Base-by-base conservation (phyloP, 2,329 filamentous ascomycete genomes). In the Zymoseptoria passerinii region DNA sequence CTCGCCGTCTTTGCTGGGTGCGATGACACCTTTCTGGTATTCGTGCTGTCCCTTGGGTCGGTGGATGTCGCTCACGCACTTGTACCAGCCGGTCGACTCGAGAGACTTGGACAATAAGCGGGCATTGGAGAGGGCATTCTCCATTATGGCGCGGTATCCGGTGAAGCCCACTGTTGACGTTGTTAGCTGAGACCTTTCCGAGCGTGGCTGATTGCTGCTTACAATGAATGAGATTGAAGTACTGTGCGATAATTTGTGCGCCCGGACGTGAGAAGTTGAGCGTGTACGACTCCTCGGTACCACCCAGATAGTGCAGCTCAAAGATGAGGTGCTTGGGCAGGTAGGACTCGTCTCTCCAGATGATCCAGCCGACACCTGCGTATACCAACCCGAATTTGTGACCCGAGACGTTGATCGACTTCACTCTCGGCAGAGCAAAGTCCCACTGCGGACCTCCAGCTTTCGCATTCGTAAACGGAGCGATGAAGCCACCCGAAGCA, bases 261-360 rank as follows among this genome's bases (percentile, higher is more conserved):
- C 85, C 86, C 0, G 86, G 85, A 0, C 86, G 81, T 1, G 84
- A 88, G 74, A 89, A 89, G 73, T 89, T 89, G 19, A 89, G 77
- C 0, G 85, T 88, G 72, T 83, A 89, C 1, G 82, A 84, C 67
- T 87, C 80, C 66, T 89, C 85, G 0, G 83, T 86, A n/a, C 85
- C 84, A 44, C 86, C 86, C 0, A 89, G 80, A 66, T 89, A 89
- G 69, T 83, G 83, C 18, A 89, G 77, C 70, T 89, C 83, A 69
- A 89, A 89, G 61, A 89, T 79, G 4, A 89, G 76, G 60, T 88
- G 80, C 66, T 86, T 81, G 4, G 87, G 86, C 5, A 89, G 78
- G 63, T 80, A 84, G 2, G 78, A 76, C 63, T 86, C 80, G 65
- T 87, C 84, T 48, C 86, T 78, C 83, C 83, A 88, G 68, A 87